Evolutionary conservation across 768 basidiomycete genomes (phyloP), one percentile per base, ranked within the genome.

Genomic region (Termitomyces sp.): DNA sequence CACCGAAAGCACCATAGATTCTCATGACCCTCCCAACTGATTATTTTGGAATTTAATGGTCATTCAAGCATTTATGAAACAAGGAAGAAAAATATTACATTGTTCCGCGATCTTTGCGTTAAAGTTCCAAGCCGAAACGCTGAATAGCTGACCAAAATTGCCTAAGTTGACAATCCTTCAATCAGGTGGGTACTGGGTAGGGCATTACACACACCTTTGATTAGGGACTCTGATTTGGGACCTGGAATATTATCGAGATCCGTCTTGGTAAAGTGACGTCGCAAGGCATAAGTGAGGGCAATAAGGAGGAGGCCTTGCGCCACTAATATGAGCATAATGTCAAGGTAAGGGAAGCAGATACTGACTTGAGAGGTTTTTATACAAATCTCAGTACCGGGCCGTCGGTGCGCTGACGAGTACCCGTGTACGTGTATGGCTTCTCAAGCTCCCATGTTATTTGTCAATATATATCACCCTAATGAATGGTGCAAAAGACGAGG

Each of bases 1-100:
- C 78, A 1, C 76, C 74, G 24, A 78, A 64, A 10, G 72, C 53
- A 2, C 70, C 72, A 33, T 71, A 67, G 47, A 79, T 62, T 49
- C 64, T 64, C 2, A 73, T 59, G 7, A 76, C 69, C 7, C 68
- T 62, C 10, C 74, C 74, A 62, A 72, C 73, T 76, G 12, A 48
- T 33, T 12, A 26, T n/a, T 48, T n/a, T 16, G 13, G 20, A 26
- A 8, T 34, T 16, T 3, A 27, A 36, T 13, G 5, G 32, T 24
- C 37, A 46, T 27, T 20, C n/a, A n/a, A n/a, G n/a, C n/a, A 16
- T 42, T 22, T 14, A 33, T n/a, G 12, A 7, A 24, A n/a, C 12
- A 56, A n/a, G 20, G 33, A 53, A 44, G 6, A 26, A 20, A 30
- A 22, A 26, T 20, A 67, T 61, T 58, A 73, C 76, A 81, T 32